A percentile compares a stretch with the other conserved stretches of the same genome.
phyloP scores from a whole-genome alignment of 129 eudicot species.

The Tagetes patula region DNA sequence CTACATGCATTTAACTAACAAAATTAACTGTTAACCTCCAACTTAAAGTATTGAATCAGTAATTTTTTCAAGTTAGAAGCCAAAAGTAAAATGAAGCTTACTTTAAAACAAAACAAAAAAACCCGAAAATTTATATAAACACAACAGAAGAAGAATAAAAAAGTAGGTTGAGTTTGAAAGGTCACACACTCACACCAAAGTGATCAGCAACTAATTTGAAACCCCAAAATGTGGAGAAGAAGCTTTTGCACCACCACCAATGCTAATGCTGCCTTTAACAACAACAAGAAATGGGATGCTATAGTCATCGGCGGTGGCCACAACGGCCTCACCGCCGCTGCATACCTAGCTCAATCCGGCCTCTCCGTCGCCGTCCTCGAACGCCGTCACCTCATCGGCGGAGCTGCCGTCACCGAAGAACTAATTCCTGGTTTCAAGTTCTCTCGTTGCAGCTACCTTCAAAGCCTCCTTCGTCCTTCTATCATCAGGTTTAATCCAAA shows the following conservation, averaged over 20 bases:
- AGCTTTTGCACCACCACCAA: constrained; percentile 37
- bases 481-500: constrained; percentile 50
- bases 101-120: no score
- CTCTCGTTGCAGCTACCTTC: constrained; percentile 98
- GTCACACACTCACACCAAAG: no score
- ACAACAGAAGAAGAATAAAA: not conserved
- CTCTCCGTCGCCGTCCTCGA: constrained; percentile 97
- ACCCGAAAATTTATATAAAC: no score
- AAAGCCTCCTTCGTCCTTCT: constrained; percentile 92
- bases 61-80: no score
- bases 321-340: constrained; percentile 96
- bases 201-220: not conserved
- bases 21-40: no score
- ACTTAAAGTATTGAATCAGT: no score
- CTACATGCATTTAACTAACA: no score
- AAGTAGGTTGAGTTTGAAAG: not conserved
- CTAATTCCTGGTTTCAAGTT: constrained; percentile 87
- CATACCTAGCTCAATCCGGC: constrained; percentile 88
- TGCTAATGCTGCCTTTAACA: constrained; percentile 26
- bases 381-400: constrained; percentile 93
- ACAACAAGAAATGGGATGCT: constrained; percentile 86
- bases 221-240: constrained; percentile 57
- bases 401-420: constrained; percentile 98
- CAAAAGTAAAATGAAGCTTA: no score
- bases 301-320: constrained; percentile 93